Conservation (phyloP, 2,329 filamentous ascomycete genomes). For the Daldinia sp. region DNA sequence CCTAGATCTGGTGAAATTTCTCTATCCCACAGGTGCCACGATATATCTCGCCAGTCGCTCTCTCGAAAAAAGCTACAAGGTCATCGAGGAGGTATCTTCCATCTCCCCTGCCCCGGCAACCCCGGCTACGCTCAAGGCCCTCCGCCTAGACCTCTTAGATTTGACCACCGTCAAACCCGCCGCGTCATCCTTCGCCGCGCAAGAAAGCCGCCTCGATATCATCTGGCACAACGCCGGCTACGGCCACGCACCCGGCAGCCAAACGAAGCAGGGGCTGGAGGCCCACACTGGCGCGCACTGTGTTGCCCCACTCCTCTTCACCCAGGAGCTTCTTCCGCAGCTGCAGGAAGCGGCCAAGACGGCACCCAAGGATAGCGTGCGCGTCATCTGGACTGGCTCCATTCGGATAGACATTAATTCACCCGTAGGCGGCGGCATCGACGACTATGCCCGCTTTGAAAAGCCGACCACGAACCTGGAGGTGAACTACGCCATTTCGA, state of each 20-base stretch:
- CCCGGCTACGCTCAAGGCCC: slow-evolving; percentile 26
- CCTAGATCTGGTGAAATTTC: slow-evolving; percentile 58
- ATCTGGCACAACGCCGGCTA: slow-evolving; percentile 30
- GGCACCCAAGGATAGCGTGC: slow-evolving; percentile 7
- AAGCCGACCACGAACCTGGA: slow-evolving; percentile 36
- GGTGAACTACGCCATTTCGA: slow-evolving; percentile 47
- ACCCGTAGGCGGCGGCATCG: slow-evolving; percentile 44
- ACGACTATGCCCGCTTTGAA: slow-evolving; percentile 42
- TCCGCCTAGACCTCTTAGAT: slow-evolving; percentile 35
- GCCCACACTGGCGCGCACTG: slow-evolving; percentile 20
- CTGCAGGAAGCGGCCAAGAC: slow-evolving; percentile 44
- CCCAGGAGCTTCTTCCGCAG: slow-evolving; percentile 47
- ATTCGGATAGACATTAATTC: slow-evolving; percentile 39
- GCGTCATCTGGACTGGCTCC: slow-evolving; percentile 41
- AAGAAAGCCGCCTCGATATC: slow-evolving; percentile 25
- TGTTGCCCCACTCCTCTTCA: slow-evolving; percentile 41
- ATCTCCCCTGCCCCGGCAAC: slow-evolving; percentile 34
- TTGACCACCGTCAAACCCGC: slow-evolving; percentile 25
- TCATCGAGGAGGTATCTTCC: slow-evolving; percentile 43
- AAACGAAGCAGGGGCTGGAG: slow-evolving; percentile 24
- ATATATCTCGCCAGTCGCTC: slow-evolving; percentile 62
- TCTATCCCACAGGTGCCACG: slow-evolving; percentile 61
- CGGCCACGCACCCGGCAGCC: slow-evolving; percentile 2
- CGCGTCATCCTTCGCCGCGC: slow-evolving; percentile 7
- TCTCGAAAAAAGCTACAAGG: neutral